A percentile compares a stretch with the other conserved stretches of the same genome.
Conservation (phyloP, 2,329 filamentous ascomycete genomes). For the Periconia sp. region DNA sequence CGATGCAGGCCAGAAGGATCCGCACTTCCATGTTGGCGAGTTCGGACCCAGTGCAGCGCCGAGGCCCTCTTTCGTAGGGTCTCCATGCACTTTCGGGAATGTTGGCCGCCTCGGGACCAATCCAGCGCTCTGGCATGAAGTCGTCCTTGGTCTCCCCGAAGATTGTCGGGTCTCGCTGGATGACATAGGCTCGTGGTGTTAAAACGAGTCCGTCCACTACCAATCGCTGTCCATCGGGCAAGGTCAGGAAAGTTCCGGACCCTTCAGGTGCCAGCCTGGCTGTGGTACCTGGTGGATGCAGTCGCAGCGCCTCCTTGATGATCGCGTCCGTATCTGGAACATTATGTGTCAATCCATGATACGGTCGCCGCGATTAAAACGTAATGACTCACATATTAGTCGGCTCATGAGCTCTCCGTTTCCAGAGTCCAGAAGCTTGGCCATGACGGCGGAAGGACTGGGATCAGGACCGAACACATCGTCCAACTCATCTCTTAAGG, state of each 20-base stretch:
- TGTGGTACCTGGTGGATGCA: slow-evolving; percentile 44
- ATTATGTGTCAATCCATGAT: too few relatives aligned
- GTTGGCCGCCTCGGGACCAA: slow-evolving; percentile 15
- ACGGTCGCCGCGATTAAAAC: too few relatives aligned
- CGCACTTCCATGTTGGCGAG: slow-evolving; percentile 59
- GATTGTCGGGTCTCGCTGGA: slow-evolving; percentile 20
- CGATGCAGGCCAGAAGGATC: slow-evolving; percentile 56
- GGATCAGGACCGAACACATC: slow-evolving; percentile 22
- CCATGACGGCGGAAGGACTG: not conserved
- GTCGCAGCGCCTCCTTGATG: slow-evolving; percentile 52
- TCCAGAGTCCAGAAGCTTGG: slow-evolving; percentile 2
- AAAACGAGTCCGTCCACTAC: slow-evolving; percentile 18
- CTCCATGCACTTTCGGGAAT: slow-evolving; percentile 56
- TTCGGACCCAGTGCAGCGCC: slow-evolving; percentile 63
- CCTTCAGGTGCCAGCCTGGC: slow-evolving; percentile 17
- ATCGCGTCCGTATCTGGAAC: slow-evolving; percentile 51
- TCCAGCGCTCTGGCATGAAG: slow-evolving; percentile 28
- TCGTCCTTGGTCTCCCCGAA: slow-evolving; percentile 23
- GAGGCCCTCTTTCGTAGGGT: slow-evolving; percentile 59
- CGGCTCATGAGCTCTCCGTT: slow-evolving; percentile 15
- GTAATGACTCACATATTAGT: too few relatives aligned
- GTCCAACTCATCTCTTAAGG: slow-evolving; percentile 27
- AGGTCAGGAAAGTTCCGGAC: slow-evolving; percentile 15
- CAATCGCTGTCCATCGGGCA: slow-evolving; percentile 15
- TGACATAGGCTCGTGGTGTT: slow-evolving; percentile 18